These are phyloP conservation scores for Paraconiothyrium sp. DNA, from an alignment of 2,329 filamentous ascomycete species.

Conservation along the genomic window DNA sequence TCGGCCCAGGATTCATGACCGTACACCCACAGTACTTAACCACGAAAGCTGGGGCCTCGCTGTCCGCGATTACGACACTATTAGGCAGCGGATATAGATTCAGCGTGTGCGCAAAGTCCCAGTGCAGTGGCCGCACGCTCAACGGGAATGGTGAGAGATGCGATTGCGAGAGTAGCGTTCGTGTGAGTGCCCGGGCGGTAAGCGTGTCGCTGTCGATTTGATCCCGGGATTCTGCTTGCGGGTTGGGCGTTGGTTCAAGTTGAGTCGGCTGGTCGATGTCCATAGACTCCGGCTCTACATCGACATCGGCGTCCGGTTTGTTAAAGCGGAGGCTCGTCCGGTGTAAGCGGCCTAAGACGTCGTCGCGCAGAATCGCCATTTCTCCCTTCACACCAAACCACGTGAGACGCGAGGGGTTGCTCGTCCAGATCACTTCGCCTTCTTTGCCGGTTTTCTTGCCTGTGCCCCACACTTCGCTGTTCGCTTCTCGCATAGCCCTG, in stretches of 20 bases:
- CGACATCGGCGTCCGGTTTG: constrained; percentile 48
- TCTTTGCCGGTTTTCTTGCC: constrained; percentile 57
- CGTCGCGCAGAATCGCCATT: constrained; percentile 86
- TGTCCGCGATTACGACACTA: constrained; percentile 82
- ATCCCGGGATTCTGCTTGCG: constrained; percentile 26
- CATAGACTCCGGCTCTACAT: constrained; percentile 47
- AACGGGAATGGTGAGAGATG: constrained; percentile 87
- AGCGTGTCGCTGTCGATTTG: constrained; percentile 46
- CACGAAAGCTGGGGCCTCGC: constrained; percentile 82
- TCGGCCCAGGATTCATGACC: constrained; percentile 88
- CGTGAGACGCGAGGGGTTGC: constrained; percentile 82
- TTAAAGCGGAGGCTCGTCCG: constrained; percentile 79
- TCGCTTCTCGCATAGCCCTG: constrained; percentile 80
- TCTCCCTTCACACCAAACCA: constrained; percentile 91
- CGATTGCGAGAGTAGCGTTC: constrained; percentile 90
- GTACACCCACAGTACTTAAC: constrained; percentile 95
- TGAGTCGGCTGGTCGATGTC: constrained; percentile 53
- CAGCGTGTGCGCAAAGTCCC: constrained; percentile 82
- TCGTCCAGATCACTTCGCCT: constrained; percentile 86
- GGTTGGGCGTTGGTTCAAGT: constrained; percentile 20
- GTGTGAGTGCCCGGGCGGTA: constrained; percentile 80
- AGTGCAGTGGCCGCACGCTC: constrained; percentile 81
- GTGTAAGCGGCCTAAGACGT: constrained; percentile 81
- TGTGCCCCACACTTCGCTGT: constrained; percentile 69
- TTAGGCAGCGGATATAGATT: constrained; percentile 90